Evolutionary conservation across 768 basidiomycete species (phyloP).

Genomic region (Arthromyces matolae): DNA sequence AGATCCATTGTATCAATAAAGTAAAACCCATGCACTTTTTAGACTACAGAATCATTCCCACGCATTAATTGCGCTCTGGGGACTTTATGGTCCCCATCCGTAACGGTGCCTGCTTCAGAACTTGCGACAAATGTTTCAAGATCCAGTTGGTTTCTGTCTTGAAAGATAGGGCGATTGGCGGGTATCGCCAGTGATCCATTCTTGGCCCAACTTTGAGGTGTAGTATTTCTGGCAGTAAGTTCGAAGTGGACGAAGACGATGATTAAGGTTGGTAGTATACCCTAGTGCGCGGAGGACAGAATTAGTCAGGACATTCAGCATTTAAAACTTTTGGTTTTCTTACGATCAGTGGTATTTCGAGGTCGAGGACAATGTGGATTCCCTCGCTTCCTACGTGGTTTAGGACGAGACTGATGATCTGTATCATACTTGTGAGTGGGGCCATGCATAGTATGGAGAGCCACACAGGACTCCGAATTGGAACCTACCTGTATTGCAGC

Average conservation of each 20-base stretch:
- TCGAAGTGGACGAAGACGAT: conserved; percentile 18
- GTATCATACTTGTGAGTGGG: background rate
- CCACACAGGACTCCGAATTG: no score
- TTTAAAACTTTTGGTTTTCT: background rate
- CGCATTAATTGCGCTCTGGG: background rate
- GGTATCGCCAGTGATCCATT: background rate
- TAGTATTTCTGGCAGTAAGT: conserved; percentile 1
- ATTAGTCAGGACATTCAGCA: background rate
- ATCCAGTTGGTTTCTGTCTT: conserved; percentile 3
- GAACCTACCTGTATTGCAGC: conserved; percentile 5
- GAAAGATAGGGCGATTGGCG: background rate
- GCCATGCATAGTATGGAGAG: background rate
- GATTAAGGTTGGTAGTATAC: conserved; percentile 17
- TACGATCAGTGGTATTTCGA: conserved; percentile 15
- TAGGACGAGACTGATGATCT: conserved; percentile 14
- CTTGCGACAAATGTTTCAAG: conserved; percentile 4
- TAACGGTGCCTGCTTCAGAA: background rate
- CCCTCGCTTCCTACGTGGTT: conserved; percentile 10
- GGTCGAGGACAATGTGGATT: conserved; percentile 13
- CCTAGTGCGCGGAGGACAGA: conserved; percentile 3
- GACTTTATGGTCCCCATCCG: background rate
- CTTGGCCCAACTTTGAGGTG: background rate
- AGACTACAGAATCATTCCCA: no score
- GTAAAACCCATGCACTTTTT: no score
- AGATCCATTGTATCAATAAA: no score